Evolutionary conservation across 208 protist species (phyloP).

Genomic region (Porcisia deanei): DNA sequence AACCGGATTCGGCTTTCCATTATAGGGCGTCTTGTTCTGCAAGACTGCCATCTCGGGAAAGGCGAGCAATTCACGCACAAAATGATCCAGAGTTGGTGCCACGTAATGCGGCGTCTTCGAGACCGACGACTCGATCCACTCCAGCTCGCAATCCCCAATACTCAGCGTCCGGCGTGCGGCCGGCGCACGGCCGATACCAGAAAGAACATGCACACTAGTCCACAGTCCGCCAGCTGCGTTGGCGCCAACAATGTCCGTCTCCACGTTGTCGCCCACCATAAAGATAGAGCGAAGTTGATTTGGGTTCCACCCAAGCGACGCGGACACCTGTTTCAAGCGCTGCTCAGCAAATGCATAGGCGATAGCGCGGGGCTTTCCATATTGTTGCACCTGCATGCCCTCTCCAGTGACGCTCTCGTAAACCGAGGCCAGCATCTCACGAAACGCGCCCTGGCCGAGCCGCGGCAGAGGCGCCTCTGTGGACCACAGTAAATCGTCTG

Average conservation of each 20-base stretch:
- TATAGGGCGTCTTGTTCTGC: conserved; percentile 66
- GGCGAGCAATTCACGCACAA: conserved; percentile 80
- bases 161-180: conserved; percentile 59
- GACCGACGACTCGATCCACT: conserved; percentile 67
- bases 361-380: conserved; percentile 87
- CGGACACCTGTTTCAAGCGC: conserved; percentile 40
- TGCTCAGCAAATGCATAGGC: conserved; percentile 77
- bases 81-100: conserved; percentile 86
- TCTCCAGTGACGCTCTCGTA: conserved; percentile 80
- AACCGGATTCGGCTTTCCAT: conserved; percentile 78
- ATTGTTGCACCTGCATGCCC: conserved; percentile 63
- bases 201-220: conserved; percentile 82
- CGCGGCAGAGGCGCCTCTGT: conserved; percentile 75
- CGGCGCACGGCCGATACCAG: conserved; percentile 63
- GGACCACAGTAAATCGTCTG: conserved; percentile 82
- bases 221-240: conserved; percentile 76
- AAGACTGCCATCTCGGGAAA: conserved; percentile 71
- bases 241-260: conserved; percentile 83
- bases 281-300: conserved; percentile 60
- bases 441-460: conserved; percentile 75
- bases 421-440: conserved; percentile 83
- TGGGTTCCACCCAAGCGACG: conserved; percentile 65
- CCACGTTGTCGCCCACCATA: conserved; percentile 89
- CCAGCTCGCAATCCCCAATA: conserved; percentile 61
- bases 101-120: conserved; percentile 81